Conservation (phyloP, 768 basidiomycete genomes). For the Piloderma croceum region DNA sequence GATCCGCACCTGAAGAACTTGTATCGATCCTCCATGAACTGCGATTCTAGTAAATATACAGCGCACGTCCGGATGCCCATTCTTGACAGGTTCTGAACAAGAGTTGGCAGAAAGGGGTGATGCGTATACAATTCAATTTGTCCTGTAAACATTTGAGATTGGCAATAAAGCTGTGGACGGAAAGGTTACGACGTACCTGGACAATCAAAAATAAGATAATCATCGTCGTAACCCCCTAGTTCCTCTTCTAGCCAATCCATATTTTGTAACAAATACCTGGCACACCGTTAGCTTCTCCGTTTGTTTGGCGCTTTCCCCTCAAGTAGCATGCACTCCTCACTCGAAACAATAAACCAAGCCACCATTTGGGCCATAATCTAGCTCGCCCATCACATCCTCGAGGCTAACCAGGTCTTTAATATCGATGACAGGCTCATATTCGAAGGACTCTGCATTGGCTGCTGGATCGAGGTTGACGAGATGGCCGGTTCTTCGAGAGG, state of each 20-base stretch:
- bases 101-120: slow-evolving; percentile 90
- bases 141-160: slow-evolving; percentile 41
- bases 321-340: slow-evolving; percentile 48
- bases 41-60: slow-evolving; percentile 91
- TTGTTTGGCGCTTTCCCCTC: neutral
- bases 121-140: slow-evolving; percentile 99
- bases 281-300: slow-evolving; percentile 2
- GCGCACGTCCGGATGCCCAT: slow-evolving; percentile 85
- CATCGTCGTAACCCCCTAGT: slow-evolving; percentile 89
- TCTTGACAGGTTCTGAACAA: slow-evolving; percentile 69
- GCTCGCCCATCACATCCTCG: slow-evolving; percentile 93
- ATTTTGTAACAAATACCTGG: slow-evolving; percentile 90
- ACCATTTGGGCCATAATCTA: slow-evolving; percentile 94
- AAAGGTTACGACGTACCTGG: slow-evolving; percentile 51
- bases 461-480: slow-evolving; percentile 98
- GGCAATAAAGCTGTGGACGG: neutral
- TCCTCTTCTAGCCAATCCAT: slow-evolving; percentile 99
- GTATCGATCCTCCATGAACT: slow-evolving; percentile 99
- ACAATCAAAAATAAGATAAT: slow-evolving; percentile 91
- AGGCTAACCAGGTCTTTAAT: slow-evolving; percentile 89
- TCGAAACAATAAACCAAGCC: slow-evolving; percentile 98
- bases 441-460: slow-evolving; percentile 74
- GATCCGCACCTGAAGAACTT: slow-evolving; percentile 84
- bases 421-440: slow-evolving; percentile 89
- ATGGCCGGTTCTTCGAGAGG: slow-evolving; percentile 79